These are phyloP conservation scores for Entoloma clypeatum DNA, from an alignment of 1,284 basidiomycete genomes.

Conservation along the genomic window DNA sequence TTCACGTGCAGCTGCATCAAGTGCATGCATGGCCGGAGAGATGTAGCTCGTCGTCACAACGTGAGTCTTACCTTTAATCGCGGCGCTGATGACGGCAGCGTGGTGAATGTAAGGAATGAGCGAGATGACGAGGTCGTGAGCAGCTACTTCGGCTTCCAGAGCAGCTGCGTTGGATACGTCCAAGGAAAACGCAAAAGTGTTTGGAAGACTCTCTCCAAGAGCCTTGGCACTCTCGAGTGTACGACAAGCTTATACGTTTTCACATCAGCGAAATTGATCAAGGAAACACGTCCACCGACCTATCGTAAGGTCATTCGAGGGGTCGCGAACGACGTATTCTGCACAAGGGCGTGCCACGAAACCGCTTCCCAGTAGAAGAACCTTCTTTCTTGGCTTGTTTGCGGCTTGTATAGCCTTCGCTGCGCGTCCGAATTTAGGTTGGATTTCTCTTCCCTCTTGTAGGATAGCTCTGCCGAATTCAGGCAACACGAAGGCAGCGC, in stretches of 20 bases:
- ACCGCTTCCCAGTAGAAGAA: constrained; percentile 91
- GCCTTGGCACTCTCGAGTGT: constrained; percentile 74
- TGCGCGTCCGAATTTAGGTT: constrained; percentile 64
- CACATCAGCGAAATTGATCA: too few species aligned
- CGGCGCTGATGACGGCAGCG: constrained; percentile 88
- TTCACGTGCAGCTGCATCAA: constrained; percentile 80
- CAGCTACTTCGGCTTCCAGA: constrained; percentile 79
- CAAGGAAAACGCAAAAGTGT: constrained; percentile 73
- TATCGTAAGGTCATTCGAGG: constrained; percentile 83
- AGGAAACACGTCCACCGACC: constrained; percentile 44
- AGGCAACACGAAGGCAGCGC: constrained; percentile 84
- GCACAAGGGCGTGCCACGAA: constrained; percentile 94
- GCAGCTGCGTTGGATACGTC: constrained; percentile 76
- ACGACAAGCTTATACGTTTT: constrained; percentile 91
- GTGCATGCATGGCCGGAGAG: constrained; percentile 83
- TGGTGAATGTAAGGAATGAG: constrained; percentile 97
- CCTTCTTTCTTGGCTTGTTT: constrained; percentile 55
- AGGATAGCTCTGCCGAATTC: constrained; percentile 84
- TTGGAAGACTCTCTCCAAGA: constrained; percentile 67
- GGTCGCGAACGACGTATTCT: constrained; percentile 86
- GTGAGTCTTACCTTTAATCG: constrained; percentile 91
- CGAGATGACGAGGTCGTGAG: constrained; percentile 92
- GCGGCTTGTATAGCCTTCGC: constrained; percentile 32
- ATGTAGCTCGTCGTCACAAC: constrained; percentile 98
- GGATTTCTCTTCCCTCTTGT: constrained; percentile 67